phyloP scores from a whole-genome alignment of 768 basidiomycete species.

The Suillus lakei region DNA sequence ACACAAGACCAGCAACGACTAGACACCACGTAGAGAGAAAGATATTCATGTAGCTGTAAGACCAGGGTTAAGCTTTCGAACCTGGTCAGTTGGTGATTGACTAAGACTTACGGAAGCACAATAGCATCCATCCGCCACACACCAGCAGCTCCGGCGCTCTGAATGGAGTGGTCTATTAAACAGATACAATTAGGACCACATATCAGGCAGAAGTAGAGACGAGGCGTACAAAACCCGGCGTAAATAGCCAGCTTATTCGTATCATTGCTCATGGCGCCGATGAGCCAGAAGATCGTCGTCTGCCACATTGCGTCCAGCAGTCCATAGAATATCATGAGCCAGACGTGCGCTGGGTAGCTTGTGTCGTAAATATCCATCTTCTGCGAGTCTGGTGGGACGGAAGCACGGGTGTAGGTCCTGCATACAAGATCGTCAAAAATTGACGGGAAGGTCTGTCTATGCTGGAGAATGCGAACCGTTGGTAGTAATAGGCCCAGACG shows the following conservation, averaged over 20 bases:
- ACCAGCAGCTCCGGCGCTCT: slow-evolving; percentile 75
- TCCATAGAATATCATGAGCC: slow-evolving; percentile 71
- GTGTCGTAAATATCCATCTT: slow-evolving; percentile 59
- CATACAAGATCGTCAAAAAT: neutral
- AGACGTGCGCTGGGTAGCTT: slow-evolving; percentile 40
- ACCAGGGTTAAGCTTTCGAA: slow-evolving; percentile 1
- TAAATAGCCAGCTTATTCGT: slow-evolving; percentile 78
- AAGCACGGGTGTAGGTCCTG: slow-evolving; percentile 62
- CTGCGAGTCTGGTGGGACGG: slow-evolving; percentile 41
- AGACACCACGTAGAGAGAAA: slow-evolving; percentile 76
- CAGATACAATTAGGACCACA: neutral
- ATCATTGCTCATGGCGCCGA: slow-evolving; percentile 85
- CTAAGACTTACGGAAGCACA: slow-evolving; percentile 58
- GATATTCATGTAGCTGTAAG: slow-evolving; percentile 61
- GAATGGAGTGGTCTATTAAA: slow-evolving; percentile 66
- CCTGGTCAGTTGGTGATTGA: neutral
- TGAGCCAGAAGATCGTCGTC: slow-evolving; percentile 76
- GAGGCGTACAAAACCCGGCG: slow-evolving; percentile 71
- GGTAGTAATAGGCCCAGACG: slow-evolving; percentile 77
- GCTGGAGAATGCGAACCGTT: slow-evolving; percentile 48
- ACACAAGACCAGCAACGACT: slow-evolving; percentile 63
- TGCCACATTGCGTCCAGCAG: slow-evolving; percentile 85
- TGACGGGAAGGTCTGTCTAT: neutral
- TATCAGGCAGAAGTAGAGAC: neutral
- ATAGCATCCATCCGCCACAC: slow-evolving; percentile 72